These are phyloP conservation scores for Acrodontium crateriforme DNA, from an alignment of 2,329 filamentous ascomycete species.

Conservation along the genomic window DNA sequence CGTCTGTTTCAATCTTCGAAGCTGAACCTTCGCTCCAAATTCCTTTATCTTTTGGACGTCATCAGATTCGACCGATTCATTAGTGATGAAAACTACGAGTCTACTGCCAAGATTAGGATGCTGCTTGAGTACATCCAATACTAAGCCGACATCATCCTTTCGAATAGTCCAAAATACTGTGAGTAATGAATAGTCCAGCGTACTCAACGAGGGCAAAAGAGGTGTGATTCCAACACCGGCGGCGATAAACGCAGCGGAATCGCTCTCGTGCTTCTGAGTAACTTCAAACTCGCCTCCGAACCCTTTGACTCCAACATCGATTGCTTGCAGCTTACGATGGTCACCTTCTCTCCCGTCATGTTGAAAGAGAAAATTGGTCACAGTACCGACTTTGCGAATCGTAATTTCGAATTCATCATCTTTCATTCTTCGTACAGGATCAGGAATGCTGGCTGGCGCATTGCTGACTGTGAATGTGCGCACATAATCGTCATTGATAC, in stretches of 20 bases:
- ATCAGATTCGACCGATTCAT: constrained; percentile 11
- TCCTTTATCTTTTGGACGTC: constrained; percentile 29
- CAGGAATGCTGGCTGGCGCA: constrained; percentile 27
- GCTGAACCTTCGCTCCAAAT: constrained; percentile 23
- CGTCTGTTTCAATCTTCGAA: constrained; percentile 31
- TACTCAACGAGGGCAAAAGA: constrained; percentile 41
- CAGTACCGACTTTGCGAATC: constrained; percentile 52
- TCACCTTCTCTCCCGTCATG: constrained; percentile 8
- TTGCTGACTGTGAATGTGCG: constrained; percentile 73
- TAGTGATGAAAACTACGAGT: constrained; percentile 53
- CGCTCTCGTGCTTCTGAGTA: constrained; percentile 13
- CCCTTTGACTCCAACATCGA: constrained; percentile 56
- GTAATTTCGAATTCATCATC: constrained; percentile 52
- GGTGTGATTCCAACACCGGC: constrained; percentile 78
- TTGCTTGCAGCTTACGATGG: constrained; percentile 25
- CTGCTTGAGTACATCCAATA: constrained; percentile 42
- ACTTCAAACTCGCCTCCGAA: constrained; percentile 53
- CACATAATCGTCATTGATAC: constrained; percentile 72
- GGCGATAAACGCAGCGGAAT: constrained; percentile 46
- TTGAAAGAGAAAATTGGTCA: constrained; percentile 51
- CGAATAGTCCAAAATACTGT: constrained; percentile 56
- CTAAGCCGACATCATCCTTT: constrained; percentile 47
- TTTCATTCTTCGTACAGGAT: constrained; percentile 11
- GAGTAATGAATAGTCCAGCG: constrained; percentile 29
- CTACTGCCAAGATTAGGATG: constrained; percentile 38